phyloP scores from a whole-genome alignment of 257 asterid species.

The Scutellaria galericulata region DNA sequence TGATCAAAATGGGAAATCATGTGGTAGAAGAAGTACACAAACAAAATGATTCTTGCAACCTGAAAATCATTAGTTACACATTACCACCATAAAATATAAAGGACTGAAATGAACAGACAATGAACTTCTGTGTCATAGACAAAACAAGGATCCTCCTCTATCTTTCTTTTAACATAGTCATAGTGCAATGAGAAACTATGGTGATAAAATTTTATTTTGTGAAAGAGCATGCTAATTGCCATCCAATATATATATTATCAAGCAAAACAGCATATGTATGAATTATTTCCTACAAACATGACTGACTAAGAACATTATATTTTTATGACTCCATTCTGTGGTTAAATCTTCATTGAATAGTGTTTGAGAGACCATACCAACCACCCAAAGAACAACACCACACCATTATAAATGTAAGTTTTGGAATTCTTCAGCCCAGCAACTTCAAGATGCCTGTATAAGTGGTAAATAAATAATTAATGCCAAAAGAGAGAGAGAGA shows the following conservation, averaged over 20 bases:
- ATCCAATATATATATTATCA: background rate
- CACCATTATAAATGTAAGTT: constrained; percentile 70
- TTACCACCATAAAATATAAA: constrained; percentile 22
- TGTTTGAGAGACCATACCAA: constrained; percentile 63
- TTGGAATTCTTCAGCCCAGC: constrained; percentile 76
- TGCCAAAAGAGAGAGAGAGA: constrained; percentile 20
- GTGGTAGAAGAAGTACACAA: constrained; percentile 76
- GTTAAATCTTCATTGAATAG: background rate
- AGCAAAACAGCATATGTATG: background rate
- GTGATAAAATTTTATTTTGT: background rate
- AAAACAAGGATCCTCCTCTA: background rate
- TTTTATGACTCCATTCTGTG: background rate
- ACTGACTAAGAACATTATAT: background rate
- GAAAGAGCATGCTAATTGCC: background rate
- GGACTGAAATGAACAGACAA: constrained; percentile 21
- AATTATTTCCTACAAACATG: constrained; percentile 1
- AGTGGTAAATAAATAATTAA: constrained; percentile 24
- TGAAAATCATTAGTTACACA: constrained; percentile 45
- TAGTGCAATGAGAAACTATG: background rate
- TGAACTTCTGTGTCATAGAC: background rate
- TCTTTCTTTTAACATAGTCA: background rate
- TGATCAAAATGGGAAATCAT: constrained; percentile 76
- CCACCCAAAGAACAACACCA: constrained; percentile 93
- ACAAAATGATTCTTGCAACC: constrained; percentile 85
- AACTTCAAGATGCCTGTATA: constrained; percentile 75